These are phyloP conservation scores for Globisporangium cylindrosporum DNA, from an alignment of 352 stramenopile genomes.

Conservation along the genomic window DNA sequence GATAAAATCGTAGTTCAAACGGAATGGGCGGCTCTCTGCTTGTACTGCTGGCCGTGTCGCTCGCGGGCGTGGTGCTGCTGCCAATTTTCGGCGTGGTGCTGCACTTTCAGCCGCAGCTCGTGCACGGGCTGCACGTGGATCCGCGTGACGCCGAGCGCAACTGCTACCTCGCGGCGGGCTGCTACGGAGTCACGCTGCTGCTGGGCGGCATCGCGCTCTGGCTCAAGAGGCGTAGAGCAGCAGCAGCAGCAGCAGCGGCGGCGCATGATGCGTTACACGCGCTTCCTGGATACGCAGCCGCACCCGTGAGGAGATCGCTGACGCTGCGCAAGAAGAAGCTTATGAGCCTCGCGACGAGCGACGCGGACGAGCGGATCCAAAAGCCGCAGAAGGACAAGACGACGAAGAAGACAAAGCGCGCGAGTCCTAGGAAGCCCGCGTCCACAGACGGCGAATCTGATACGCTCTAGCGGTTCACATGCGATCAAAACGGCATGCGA, in stretches of 20 bases:
- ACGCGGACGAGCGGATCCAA: not conserved
- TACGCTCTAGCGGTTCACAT: not conserved
- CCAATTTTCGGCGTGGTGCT: conserved; percentile 57
- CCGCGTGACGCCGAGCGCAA: conserved; percentile 44
- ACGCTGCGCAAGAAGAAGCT: conserved; percentile 28
- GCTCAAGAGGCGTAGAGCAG: conserved; percentile 1
- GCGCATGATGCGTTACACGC: not conserved
- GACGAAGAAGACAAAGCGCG: not conserved
- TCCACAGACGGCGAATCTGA: conserved; percentile 4
- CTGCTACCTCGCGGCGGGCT: conserved; percentile 52
- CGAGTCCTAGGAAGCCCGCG: not conserved
- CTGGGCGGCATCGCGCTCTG: conserved; percentile 24
- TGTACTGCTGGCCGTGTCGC: conserved; percentile 41
- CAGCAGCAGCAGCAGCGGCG: conserved; percentile 7
- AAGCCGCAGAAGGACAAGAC: not conserved
- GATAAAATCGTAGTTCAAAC: not conserved
- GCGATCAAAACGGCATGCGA: not conserved
- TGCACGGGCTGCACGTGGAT: conserved; percentile 49
- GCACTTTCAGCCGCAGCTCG: conserved; percentile 52
- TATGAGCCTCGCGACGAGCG: conserved; percentile 1
- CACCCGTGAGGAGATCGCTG: conserved; percentile 3
- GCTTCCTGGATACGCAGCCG: not conserved
- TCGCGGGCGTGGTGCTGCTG: conserved; percentile 45
- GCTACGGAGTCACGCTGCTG: conserved; percentile 49
- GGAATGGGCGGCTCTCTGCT: conserved; percentile 35